Conservation (phyloP, 2,329 filamentous ascomycete species). For the Sarocladiaceae sp. region DNA sequence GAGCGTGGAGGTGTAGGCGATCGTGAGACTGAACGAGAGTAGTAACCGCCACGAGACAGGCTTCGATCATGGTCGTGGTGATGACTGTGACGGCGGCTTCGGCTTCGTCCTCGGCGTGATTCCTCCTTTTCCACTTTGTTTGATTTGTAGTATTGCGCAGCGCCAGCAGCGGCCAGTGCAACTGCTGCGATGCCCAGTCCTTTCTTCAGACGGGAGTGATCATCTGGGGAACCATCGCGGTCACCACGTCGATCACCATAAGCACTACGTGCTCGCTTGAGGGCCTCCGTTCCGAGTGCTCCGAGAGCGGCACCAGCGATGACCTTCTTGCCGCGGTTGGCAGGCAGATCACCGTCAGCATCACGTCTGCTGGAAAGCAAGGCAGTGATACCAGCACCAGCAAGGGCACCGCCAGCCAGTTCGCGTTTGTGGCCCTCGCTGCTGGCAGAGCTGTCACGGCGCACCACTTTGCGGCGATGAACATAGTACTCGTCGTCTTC, state of each 20-base stretch:
- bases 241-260: conserved; percentile 48
- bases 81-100: conserved; percentile 29
- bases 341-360: conserved; percentile 40
- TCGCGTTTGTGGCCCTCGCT: conserved; percentile 50
- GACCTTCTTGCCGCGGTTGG: conserved; percentile 51
- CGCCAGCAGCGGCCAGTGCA: conserved; percentile 58
- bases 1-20: conserved; percentile 36
- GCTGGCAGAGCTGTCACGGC: conserved; percentile 44
- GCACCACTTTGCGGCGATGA: conserved; percentile 36
- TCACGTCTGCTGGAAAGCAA: conserved; percentile 49
- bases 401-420: conserved; percentile 58
- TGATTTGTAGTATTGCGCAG: conserved; percentile 56
- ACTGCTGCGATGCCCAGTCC: conserved; percentile 58
- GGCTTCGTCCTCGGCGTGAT: conserved; percentile 47
- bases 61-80: conserved; percentile 2
- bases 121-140: conserved; percentile 57
- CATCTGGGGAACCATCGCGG: conserved; percentile 29
- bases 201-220: conserved; percentile 48
- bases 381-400: conserved; percentile 56
- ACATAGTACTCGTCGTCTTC: conserved; percentile 44
- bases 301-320: conserved; percentile 56
- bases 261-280: conserved; percentile 53
- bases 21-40: conserved; percentile 27
- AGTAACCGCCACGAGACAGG: conserved; percentile 19
- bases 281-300: conserved; percentile 54